Base-by-base conservation (phyloP, 306 rosid genomes). In the Vigna angularis region DNA sequence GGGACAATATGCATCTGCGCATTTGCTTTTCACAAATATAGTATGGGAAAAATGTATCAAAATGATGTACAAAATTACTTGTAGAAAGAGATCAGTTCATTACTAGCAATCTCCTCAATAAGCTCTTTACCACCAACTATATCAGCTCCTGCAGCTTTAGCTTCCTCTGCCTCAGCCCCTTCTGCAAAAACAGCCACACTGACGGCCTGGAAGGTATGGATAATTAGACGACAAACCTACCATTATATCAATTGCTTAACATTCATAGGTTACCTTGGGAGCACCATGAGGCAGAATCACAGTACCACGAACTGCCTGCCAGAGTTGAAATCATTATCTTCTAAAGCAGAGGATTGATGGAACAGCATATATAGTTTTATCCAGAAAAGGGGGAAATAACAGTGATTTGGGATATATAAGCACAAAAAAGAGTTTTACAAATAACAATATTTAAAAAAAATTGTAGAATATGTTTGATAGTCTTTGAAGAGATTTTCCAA, bases 101-200 rank as follows among this genome's bases (percentile, higher is more conserved):
- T 94, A 95, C 99, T 88, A 34, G 96, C 98, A 89, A 95, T 86
- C 86, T 95, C 94, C 85, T 87, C 93, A 24, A 95, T 87, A 57
- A 95, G 99, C 75, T 95, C 99, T 79, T 84, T 81, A 34, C 98
- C 99, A n/a, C 99, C 99, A 73, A 95, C 99, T 77, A 95, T 89
- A 89, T 95, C 97, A 16, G 98, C 99, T 79, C 98, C 99, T 32
- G 97, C 97, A 72, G 93, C 98, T 89, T 91, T 91, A 55, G 99
- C 99, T 87, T 95, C 99, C 57, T 95, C 98, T 50, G 99, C 99
- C 53, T 93, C 98, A 51, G 90, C 82, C 66, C 98, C 99, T 87
- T 95, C 93, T 82, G 99, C 99, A 93, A 95, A 95, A 86, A 91
- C 93, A 75, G 98, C 99, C 79, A 95, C 98, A 83, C 76, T 89